Evolutionary conservation across 176 grass and related monocot species (phyloP), one percentile per base, ranked within the genome.

Genomic region (Chloris gayana): DNA sequence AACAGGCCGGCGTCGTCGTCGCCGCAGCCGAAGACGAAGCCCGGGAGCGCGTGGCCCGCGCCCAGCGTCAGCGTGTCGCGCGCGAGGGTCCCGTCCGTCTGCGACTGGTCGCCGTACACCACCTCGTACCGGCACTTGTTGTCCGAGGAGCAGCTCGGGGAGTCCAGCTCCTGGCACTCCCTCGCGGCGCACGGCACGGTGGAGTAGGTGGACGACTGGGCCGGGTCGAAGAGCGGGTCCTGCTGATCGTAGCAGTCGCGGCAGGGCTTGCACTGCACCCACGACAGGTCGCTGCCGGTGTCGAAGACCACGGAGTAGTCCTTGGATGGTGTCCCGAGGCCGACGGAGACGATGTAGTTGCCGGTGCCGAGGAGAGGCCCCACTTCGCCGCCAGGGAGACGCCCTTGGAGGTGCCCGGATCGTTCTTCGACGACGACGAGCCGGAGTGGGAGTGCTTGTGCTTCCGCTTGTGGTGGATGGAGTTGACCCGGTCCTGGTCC

Each of bases 221-320:
- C 39, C 51, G 95, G 92, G 85, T 98, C 88, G 51, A 98, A 98
- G 41, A 98, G 72, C 17, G 90, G 95, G 47, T 98, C 84, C 15
- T 86, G 75, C 79, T 92, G 95, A 3, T 77, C 44, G 80, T 94
- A 94, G 89, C 92, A 98, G 57, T 45, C 26, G 0, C 1, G 10
- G 77, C 92, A 94, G 7, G 95, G 88, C 61, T 58, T 71, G 77
- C 95, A 97, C 74, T 90, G 94, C 76, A 97, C 93, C 94, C 94
- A 97, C 12, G 94, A 88, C 6, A 97, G 82, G 57, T 94, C 91
- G 78, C 91, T 94, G 59, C 94, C 94, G 22, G 94, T 97, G 87
- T 97, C 94, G 61, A 98, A 94, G 14, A 92, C 38, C 27, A 98
- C 81, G 3, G 90, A 21, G 38, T 79, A 78, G 57, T 87, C 54